Conservation (phyloP, 2,329 filamentous ascomycete genomes). For the Calcarisporium arbuscula region DNA sequence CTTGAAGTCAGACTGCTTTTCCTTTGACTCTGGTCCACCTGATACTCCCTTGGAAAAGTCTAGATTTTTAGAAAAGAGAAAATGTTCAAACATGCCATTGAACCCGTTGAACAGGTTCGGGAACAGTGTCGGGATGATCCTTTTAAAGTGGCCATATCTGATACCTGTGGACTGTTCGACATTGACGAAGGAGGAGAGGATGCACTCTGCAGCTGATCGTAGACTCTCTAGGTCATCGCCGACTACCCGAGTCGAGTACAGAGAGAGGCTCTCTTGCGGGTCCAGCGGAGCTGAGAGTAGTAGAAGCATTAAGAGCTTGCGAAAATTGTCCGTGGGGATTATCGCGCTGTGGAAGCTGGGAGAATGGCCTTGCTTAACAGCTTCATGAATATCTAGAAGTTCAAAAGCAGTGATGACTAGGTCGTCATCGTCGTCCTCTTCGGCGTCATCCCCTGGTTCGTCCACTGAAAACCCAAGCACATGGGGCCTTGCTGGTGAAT, state of each 20-base stretch:
- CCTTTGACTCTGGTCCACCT: slow-evolving; percentile 33
- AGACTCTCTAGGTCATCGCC: slow-evolving; percentile 53
- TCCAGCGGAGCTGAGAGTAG: slow-evolving; percentile 60
- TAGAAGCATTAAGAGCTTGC: slow-evolving; percentile 63
- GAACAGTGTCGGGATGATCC: slow-evolving; percentile 51
- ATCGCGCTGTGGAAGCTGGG: slow-evolving; percentile 55
- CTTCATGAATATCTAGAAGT: slow-evolving; percentile 57
- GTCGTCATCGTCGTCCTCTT: slow-evolving; percentile 51
- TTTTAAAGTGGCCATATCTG: slow-evolving; percentile 54
- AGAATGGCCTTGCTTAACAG: slow-evolving; percentile 46
- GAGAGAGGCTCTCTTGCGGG: slow-evolving; percentile 58
- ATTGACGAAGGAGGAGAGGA: slow-evolving; percentile 60
- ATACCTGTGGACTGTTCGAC: slow-evolving; percentile 59
- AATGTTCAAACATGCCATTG: slow-evolving; percentile 65
- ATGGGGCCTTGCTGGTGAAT: slow-evolving; percentile 8
- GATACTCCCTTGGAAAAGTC: slow-evolving; percentile 60
- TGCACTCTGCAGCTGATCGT: slow-evolving; percentile 54
- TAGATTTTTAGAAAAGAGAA: slow-evolving; percentile 67
- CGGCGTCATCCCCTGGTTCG: slow-evolving; percentile 36
- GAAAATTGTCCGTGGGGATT: slow-evolving; percentile 68
- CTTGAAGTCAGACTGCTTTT: slow-evolving; percentile 15
- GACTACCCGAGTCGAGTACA: slow-evolving; percentile 49
- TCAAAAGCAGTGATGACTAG: slow-evolving; percentile 64
- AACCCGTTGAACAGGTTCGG: slow-evolving; percentile 64
- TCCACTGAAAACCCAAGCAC: slow-evolving; percentile 40